Percentiles rank a stretch among this genome's conserved stretches.
Evolutionary conservation across 345 rosid species (phyloP).

Genomic region (Cochlearia excelsa): DNA sequence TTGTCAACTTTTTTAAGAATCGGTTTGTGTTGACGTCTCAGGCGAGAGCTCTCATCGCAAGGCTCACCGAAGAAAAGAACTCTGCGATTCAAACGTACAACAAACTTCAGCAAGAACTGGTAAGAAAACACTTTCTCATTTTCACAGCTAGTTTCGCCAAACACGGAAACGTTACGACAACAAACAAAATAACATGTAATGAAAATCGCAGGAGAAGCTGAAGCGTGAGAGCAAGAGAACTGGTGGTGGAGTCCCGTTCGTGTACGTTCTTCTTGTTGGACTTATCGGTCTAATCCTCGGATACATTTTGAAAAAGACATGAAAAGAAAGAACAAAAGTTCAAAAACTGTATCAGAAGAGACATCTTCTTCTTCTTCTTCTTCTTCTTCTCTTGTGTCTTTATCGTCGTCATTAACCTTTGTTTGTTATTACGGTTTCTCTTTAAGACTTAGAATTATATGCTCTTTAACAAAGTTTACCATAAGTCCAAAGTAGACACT

Average conservation of each 20-base stretch:
- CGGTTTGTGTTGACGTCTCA: constrained; percentile 36
- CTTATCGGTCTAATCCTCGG: constrained; percentile 69
- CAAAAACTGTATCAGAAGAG: neutral
- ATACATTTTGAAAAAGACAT: constrained; percentile 54
- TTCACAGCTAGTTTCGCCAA: too few species aligned
- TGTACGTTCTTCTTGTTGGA: constrained; percentile 60
- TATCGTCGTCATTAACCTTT: constrained; percentile 24
- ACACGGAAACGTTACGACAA: neutral
- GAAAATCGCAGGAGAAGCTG: constrained; percentile 55
- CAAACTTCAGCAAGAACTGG: constrained; percentile 68
- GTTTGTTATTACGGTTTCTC: neutral
- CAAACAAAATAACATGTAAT: neutral
- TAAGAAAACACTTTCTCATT: constrained; percentile 20
- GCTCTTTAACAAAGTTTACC: too few species aligned
- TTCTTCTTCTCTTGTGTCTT: constrained; percentile 20
- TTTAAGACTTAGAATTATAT: too few species aligned
- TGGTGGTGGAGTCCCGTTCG: constrained; percentile 43
- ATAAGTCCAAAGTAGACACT: too few species aligned
- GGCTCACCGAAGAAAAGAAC: constrained; percentile 59
- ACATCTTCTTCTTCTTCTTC: constrained; percentile 23
- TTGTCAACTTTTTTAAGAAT: neutral
- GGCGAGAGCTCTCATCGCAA: constrained; percentile 51
- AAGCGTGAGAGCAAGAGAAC: constrained; percentile 46
- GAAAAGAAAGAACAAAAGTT: too few species aligned
- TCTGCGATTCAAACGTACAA: constrained; percentile 46